These are phyloP conservation scores for Colletotrichum melonis DNA, from an alignment of 2,329 filamentous ascomycete species.

Conservation along the genomic window DNA sequence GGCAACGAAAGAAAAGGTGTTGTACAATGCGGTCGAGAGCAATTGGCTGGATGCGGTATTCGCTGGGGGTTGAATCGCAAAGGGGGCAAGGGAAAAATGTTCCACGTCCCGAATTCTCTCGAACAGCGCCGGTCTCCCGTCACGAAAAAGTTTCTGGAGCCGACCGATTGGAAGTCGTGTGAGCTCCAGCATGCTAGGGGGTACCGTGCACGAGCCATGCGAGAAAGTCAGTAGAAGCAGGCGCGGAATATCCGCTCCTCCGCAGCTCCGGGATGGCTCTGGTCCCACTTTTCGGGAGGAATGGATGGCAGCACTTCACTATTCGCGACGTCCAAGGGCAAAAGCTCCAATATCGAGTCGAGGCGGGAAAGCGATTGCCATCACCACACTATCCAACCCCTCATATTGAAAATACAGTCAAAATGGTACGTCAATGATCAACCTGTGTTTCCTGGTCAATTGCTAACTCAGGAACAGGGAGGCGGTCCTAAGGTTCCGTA, in stretches of 20 bases:
- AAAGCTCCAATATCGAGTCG: constrained; percentile 25
- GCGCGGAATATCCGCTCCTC: constrained; percentile 26
- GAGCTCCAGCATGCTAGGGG: constrained; percentile 39
- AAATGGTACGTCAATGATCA: constrained; percentile 62
- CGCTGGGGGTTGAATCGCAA: constrained; percentile 39
- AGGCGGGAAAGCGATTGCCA: constrained; percentile 39
- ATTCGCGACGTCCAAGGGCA: constrained; percentile 30
- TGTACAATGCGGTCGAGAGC: constrained; percentile 36
- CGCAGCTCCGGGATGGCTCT: constrained; percentile 13
- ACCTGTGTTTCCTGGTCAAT: background rate
- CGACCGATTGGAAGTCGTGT: constrained; percentile 46
- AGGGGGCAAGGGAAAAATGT: constrained; percentile 8
- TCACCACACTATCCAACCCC: constrained; percentile 36
- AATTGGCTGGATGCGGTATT: constrained; percentile 52
- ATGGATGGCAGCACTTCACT: constrained; percentile 18
- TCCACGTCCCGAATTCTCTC: constrained; percentile 27
- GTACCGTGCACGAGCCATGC: constrained; percentile 25
- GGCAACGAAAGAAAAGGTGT: constrained; percentile 9
- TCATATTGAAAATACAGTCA: constrained; percentile 54
- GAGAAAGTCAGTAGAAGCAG: too few relatives aligned
- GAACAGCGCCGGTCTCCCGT: constrained; percentile 32
- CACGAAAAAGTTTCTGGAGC: constrained; percentile 50
- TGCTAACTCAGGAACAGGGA: constrained; percentile 68
- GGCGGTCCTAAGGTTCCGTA: constrained; percentile 77
- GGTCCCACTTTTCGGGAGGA: constrained; percentile 21